Percentiles rank a stretch among this genome's conserved stretches.
Evolutionary conservation across 1,284 basidiomycete species (phyloP).

Genomic region (Ganoderma multipileum): DNA sequence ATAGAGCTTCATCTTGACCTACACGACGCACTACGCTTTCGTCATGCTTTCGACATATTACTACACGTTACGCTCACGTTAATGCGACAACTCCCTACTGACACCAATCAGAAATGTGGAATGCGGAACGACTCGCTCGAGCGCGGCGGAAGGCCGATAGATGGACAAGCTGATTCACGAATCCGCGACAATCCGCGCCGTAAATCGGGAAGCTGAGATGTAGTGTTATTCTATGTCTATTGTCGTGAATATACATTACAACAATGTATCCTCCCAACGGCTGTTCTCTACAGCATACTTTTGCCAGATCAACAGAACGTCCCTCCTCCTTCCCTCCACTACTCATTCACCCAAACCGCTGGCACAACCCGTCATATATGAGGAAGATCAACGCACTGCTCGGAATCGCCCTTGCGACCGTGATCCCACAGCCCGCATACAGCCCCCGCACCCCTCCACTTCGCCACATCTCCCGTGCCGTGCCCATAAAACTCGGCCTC

Average conservation of each 20-base stretch:
- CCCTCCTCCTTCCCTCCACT: background rate
- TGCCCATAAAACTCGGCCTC: conserved; percentile 68
- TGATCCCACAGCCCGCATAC: conserved; percentile 97
- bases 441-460: conserved; percentile 85
- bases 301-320: background rate
- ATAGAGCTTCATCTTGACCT: background rate
- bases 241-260: conserved; percentile 7
- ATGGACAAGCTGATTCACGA: too few species aligned
- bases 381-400: conserved; percentile 92
- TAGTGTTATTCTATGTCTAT: conserved; percentile 5
- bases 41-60: conserved; percentile 3
- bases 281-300: conserved; percentile 8
- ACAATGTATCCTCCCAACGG: background rate
- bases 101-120: background rate
- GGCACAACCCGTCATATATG: conserved; percentile 83
- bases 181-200: background rate
- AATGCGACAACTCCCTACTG: background rate
- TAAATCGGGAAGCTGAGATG: background rate
- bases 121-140: too few species aligned
- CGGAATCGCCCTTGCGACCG: conserved; percentile 86
- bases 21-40: background rate
- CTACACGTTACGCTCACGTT: background rate
- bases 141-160: too few species aligned
- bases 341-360: conserved; percentile 52
- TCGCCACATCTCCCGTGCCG: conserved; percentile 78